Conservation (phyloP, 2,329 filamentous ascomycete species). For the Colletotrichum gloeosporioides region DNA sequence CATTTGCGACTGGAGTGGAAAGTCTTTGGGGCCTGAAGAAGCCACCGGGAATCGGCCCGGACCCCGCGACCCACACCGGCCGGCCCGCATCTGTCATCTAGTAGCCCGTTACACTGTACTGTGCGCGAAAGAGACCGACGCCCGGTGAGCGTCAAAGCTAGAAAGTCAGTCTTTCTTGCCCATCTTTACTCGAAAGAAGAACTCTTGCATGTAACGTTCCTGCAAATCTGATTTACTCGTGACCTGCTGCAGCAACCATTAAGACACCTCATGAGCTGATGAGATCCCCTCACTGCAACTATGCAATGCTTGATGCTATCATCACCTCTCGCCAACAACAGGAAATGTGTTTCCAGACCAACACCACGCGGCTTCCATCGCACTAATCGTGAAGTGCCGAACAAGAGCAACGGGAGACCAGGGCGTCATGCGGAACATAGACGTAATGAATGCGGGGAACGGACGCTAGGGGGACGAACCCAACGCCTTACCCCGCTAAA, state of each 20-base stretch:
- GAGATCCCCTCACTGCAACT: background rate
- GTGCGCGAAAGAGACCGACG: background rate
- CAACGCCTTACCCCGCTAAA: background rate
- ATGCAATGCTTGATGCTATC: background rate
- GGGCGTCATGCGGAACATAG: background rate
- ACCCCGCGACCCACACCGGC: background rate
- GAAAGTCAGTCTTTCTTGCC: background rate
- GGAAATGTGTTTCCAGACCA: background rate
- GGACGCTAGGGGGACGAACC: background rate
- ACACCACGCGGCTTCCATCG: background rate
- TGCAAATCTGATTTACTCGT: background rate
- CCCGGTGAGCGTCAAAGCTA: background rate
- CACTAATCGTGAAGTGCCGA: background rate
- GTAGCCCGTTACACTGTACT: background rate
- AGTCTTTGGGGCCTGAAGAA: no score
- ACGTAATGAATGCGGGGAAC: conserved; percentile 13
- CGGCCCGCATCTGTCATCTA: background rate
- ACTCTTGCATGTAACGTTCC: background rate
- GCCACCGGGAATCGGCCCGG: background rate
- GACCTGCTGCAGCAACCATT: background rate
- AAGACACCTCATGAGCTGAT: background rate
- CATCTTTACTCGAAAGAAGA: background rate
- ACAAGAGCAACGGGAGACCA: background rate
- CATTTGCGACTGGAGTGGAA: no score
- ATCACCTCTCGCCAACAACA: no score